phyloP scores from a whole-genome alignment of 2,329 filamentous ascomycete species.

The Acephala macrosclerotiorum region DNA sequence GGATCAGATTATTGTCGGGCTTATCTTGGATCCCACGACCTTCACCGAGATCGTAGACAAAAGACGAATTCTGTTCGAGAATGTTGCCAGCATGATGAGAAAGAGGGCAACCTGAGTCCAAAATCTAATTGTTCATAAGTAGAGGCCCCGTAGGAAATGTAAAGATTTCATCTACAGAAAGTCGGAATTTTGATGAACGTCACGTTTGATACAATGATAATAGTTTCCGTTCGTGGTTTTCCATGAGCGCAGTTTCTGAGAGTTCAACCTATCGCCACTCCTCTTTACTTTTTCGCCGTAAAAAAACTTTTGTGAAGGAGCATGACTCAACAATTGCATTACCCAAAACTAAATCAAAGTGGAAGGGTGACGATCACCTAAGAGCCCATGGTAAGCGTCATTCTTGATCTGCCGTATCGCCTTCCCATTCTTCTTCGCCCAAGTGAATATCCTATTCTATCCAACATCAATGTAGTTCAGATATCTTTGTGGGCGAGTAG shows the following conservation, averaged over 20 bases:
- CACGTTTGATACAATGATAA: no score
- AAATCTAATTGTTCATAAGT: no score
- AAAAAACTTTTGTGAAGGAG: no score
- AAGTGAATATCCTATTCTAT: background rate
- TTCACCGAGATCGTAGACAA: slow-evolving; percentile 10
- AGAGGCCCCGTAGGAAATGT: no score
- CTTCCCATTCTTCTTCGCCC: background rate
- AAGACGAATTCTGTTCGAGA: background rate
- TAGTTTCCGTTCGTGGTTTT: no score
- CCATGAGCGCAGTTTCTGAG: no score
- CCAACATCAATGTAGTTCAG: background rate
- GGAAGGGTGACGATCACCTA: background rate
- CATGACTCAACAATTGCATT: background rate
- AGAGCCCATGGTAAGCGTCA: background rate
- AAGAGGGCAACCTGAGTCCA: background rate
- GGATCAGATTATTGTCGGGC: slow-evolving; percentile 26
- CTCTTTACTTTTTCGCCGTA: no score
- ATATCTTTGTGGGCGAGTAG: background rate
- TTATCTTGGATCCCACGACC: background rate
- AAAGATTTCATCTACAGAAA: no score
- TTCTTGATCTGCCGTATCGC: background rate
- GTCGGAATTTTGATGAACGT: no score
- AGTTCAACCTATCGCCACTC: no score
- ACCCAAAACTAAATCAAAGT: background rate
- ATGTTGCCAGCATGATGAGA: background rate